Evolutionary conservation across 2,329 filamentous ascomycete species (phyloP), one percentile per base, ranked within the genome.

Genomic region (Colletotrichum navitas): DNA sequence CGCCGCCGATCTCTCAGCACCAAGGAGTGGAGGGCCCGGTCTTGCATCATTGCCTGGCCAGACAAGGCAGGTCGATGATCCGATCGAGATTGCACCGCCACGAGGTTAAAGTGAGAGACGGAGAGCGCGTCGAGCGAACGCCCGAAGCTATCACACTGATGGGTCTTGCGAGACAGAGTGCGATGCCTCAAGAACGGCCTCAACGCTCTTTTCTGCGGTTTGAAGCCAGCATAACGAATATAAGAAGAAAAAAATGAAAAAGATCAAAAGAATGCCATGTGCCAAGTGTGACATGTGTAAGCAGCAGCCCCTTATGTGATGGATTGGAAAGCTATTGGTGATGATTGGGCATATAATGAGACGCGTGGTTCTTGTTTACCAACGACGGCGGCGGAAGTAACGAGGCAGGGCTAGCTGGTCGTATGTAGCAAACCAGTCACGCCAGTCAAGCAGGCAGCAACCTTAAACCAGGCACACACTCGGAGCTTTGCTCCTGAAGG

Each of bases 91-190:
- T 81, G 81, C 81, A 82, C 82, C 81, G 82, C 87, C 88, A 90
- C 86, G 89, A 91, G 90, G 90, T 92, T 92, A 90, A 92, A 92
- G 89, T 89, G 85, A 89, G 86, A 85, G 84, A 87, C 80, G 85
- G 85, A 83, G 82, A 83, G 83, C 83, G 88, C 88, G 89, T 91
- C 85, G 90, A 92, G 89, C 85, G 85, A 84, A 85, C 84, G 80
- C 83, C 82, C 79, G 75, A 81, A 81, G 78, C 66, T 75, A 77
- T 72, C 74, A 77, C 74, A 71, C 71, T 74, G 77, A 77, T 73
- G 77, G 78, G 77, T 61, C 66, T 58, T 39, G 41, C 51, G 66
- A 71, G 55, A 62, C 70, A 72, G 70, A 72, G 66, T 66, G 66
- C 70, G 67, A 66, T 66, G 67, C 47, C 47, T 29, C 29, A 18